Conservation (phyloP, 352 stramenopile species). For the Blastocystis sp. region DNA sequence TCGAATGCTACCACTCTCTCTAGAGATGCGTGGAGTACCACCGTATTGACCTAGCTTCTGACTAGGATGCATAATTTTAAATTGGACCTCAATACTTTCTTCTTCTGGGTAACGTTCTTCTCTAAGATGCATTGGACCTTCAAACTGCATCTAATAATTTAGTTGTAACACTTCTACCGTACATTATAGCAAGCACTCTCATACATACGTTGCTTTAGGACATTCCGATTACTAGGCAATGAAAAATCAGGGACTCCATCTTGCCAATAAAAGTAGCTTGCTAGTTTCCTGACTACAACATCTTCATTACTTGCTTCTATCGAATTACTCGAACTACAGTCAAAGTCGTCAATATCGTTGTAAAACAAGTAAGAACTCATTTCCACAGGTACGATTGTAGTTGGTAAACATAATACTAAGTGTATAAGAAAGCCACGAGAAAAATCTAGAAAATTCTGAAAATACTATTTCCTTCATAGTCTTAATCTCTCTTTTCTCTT, state of each 20-base stretch:
- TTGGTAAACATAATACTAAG: neutral
- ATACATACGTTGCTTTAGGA: neutral
- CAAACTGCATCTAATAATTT: neutral
- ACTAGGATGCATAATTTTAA: neutral
- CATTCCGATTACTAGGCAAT: neutral
- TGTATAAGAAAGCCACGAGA: neutral
- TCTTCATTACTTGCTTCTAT: neutral
- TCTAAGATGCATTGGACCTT: neutral
- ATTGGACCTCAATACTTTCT: conserved; percentile 8
- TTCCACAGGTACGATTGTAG: neutral
- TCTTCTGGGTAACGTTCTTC: neutral
- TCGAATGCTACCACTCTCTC: neutral
- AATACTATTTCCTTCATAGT: neutral
- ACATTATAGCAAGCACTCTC: neutral
- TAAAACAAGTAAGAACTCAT: conserved; percentile 12
- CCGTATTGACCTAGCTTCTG: neutral
- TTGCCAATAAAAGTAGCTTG: conserved; percentile 7
- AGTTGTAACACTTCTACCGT: neutral
- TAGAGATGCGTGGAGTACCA: neutral
- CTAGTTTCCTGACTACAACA: conserved; percentile 3
- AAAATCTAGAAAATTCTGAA: neutral
- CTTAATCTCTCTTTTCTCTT: neutral
- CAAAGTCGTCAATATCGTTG: neutral
- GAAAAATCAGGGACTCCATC: conserved; percentile 1
- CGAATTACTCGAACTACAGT: neutral